phyloP scores from a whole-genome alignment of 495 filamentous ascomycete genomes.

The Penicillium arizonense region DNA sequence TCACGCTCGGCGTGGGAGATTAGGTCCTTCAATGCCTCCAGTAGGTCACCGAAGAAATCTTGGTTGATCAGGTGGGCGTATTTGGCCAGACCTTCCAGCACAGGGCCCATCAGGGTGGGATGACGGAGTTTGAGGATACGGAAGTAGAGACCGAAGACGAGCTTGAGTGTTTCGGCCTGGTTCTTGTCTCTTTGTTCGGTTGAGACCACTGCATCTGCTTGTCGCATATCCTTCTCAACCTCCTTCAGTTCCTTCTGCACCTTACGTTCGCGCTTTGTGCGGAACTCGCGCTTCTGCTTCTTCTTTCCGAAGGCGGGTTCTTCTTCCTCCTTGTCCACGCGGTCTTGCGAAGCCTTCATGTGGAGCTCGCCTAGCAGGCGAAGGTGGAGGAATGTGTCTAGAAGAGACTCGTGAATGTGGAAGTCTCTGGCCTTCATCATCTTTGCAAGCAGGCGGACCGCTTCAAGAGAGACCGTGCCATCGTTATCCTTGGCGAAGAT shows the following conservation, averaged over 20 bases:
- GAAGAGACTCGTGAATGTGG: slow-evolving; percentile 73
- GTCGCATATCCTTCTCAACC: slow-evolving; percentile 88
- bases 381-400: slow-evolving; percentile 90
- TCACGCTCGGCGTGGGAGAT: slow-evolving; percentile 64
- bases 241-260: slow-evolving; percentile 76
- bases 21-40: slow-evolving; percentile 90
- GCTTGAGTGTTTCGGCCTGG: slow-evolving; percentile 90
- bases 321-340: slow-evolving; percentile 59
- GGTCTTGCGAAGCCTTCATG: slow-evolving; percentile 72
- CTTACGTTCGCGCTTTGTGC: slow-evolving; percentile 74
- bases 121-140: slow-evolving; percentile 79
- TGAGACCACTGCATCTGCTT: slow-evolving; percentile 85
- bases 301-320: slow-evolving; percentile 53
- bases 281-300: slow-evolving; percentile 73
- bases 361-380: slow-evolving; percentile 85
- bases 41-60: slow-evolving; percentile 94
- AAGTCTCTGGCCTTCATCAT: slow-evolving; percentile 91
- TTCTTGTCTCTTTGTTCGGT: slow-evolving; percentile 90
- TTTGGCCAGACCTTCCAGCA: slow-evolving; percentile 85
- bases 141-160: slow-evolving; percentile 94
- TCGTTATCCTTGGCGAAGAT: slow-evolving; percentile 88
- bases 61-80: slow-evolving; percentile 97
- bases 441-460: slow-evolving; percentile 78
- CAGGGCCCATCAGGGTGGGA: slow-evolving; percentile 84
- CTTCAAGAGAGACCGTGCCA: slow-evolving; percentile 82